Evolutionary conservation across 2,329 filamentous ascomycete species (phyloP).

Genomic region (Bimuria novae-zelandiae): DNA sequence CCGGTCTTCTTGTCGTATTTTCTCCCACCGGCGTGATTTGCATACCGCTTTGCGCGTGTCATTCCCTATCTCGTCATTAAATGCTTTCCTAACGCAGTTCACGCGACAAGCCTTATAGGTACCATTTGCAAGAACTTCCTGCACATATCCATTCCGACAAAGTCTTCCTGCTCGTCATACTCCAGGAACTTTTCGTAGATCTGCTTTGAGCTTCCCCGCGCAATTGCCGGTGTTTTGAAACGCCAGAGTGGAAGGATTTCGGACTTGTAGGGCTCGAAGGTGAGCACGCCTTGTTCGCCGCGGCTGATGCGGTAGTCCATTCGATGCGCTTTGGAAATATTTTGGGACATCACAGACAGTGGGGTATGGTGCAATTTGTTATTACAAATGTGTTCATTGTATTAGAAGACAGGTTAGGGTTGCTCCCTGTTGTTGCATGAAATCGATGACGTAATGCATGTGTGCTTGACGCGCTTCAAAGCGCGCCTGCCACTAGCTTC

Average conservation of each 20-base stretch:
- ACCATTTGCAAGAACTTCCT: constrained; percentile 69
- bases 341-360: background rate
- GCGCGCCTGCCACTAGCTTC: too few relatives aligned
- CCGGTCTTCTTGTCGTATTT: constrained; percentile 56
- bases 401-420: too few relatives aligned
- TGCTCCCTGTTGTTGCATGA: too few relatives aligned
- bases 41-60: constrained; percentile 64
- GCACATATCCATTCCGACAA: constrained; percentile 68
- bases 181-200: constrained; percentile 58
- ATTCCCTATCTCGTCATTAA: constrained; percentile 49
- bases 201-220: constrained; percentile 53
- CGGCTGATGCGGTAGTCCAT: constrained; percentile 63
- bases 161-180: constrained; percentile 59
- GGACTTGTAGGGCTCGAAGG: constrained; percentile 68
- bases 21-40: constrained; percentile 59
- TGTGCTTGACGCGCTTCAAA: too few relatives aligned
- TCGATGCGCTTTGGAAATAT: constrained; percentile 38
- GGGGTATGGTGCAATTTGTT: background rate
- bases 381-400: too few relatives aligned
- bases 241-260: constrained; percentile 63
- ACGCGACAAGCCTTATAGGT: too few relatives aligned
- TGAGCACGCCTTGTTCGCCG: constrained; percentile 65
- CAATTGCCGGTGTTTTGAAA: constrained; percentile 60
- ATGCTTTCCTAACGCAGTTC: too few relatives aligned
- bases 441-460: too few relatives aligned